phyloP scores from a whole-genome alignment of 805 yeast genomes.

The Lipomyces mesembrius region DNA sequence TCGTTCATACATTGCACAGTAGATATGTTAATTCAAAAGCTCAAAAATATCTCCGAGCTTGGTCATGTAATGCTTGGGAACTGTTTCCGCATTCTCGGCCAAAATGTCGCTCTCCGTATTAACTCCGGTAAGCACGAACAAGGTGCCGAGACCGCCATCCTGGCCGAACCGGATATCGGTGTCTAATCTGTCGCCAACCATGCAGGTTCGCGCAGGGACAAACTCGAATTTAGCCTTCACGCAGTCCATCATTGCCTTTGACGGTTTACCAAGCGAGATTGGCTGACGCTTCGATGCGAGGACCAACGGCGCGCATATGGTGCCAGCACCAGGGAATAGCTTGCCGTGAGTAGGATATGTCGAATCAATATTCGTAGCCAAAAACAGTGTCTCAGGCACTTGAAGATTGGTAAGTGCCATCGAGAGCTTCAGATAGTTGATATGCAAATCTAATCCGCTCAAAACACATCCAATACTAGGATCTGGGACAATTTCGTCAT shows the following conservation, averaged over 20 bases:
- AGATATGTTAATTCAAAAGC: constrained; percentile 41
- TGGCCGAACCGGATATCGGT: constrained; percentile 94
- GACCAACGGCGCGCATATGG: constrained; percentile 77
- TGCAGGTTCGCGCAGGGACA: constrained; percentile 64
- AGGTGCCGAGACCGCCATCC: constrained; percentile 82
- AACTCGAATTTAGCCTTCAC: constrained; percentile 68
- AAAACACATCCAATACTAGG: constrained; percentile 82
- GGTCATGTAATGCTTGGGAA: constrained; percentile 71
- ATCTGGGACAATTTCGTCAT: constrained; percentile 58
- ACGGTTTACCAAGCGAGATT: constrained; percentile 91
- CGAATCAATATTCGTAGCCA: constrained; percentile 94
- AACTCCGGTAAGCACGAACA: constrained; percentile 89
- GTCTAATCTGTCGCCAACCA: constrained; percentile 95
- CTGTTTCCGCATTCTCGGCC: constrained; percentile 48
- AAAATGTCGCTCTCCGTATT: constrained; percentile 71
- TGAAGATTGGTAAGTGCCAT: constrained; percentile 78
- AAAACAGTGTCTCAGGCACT: constrained; percentile 66
- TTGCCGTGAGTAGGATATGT: constrained; percentile 90
- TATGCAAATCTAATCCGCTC: constrained; percentile 77
- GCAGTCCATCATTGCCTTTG: constrained; percentile 85
- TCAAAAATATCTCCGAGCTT: constrained; percentile 80
- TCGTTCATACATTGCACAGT: background rate
- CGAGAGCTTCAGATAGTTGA: constrained; percentile 83
- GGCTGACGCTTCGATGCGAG: constrained; percentile 82
- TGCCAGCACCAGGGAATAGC: constrained; percentile 93